Evolutionary conservation across 2,329 filamentous ascomycete species (phyloP), one percentile per base, ranked within the genome.

Genomic region (Madurella fahalii): DNA sequence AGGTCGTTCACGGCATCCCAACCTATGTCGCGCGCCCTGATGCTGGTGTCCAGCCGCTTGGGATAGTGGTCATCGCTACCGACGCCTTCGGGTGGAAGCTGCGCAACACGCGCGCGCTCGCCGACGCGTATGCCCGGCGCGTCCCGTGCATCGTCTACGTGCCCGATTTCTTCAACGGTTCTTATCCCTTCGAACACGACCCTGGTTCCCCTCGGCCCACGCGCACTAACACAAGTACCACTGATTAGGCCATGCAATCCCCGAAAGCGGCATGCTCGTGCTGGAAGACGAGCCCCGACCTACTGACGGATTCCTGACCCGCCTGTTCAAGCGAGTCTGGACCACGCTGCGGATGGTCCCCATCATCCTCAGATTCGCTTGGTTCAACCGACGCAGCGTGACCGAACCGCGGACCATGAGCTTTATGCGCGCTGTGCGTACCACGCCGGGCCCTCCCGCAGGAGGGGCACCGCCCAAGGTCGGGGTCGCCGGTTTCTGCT

Each of bases 51-150:
- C 53, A 47, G 17, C 65, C 69, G 2, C 74, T 73, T 34, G 76
- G 72, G 2, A 70, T 77, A 46, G 64, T 81, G 2, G 72, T 81
- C 25, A 71, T 79, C 53, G 69, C 81, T 34, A 65, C 76, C 1
- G 78, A 81, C 63, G 72, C 73, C 2, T 80, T 80, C 58, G 77
- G 78, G 4, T 79, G 76, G 72, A 64, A 71, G 9, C 71, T 81
- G 34, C 63, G 68, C 32, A 81, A 81, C 63, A 74, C 72, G 43
- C 68, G 76, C 13, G 64, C 78, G 3, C 61, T 81, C 9, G 75
- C 76, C 2, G 77, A 81, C 59, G 62, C 65, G 30, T 80, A 79
- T 63, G 77, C 78, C 13, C 66, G 71, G 52, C 71, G 71, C 47
- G 74, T 74, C 0, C 66, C 65, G 3, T 76, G 72, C 58, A 64